Evolutionary conservation across 2,329 filamentous ascomycete genomes (phyloP), one percentile per base, ranked within the genome.

Genomic region (Colletotrichum cereale): DNA sequence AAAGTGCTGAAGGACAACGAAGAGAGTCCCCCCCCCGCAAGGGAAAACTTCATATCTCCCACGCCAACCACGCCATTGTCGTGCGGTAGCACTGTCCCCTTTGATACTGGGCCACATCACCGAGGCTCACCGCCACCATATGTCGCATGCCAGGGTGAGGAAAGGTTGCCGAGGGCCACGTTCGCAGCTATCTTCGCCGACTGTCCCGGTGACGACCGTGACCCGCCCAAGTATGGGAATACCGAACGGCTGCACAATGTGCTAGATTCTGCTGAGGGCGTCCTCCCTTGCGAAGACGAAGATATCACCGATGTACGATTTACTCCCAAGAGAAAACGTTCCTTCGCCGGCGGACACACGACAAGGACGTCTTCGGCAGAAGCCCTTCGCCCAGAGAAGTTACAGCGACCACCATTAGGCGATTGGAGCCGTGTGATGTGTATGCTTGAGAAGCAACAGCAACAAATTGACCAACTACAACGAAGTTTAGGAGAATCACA

Each of bases 261-360:
- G 31, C 16, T 11, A 56, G 65, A 62, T 21, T 8, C 26, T 48
- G 31, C 24, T n/a, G 16, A 18, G 38, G 48, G 26, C n/a, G 48
- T 34, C 57, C 42, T 61, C 2, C n/a, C 65, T 16, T 56, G 34
- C 3, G 38, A n/a, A 48, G 29, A 48, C 6, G 29, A 34, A 53
- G 56, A 61, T 52, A 31, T n/a, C n/a, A n/a, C 26, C 26, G 26
- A 34, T 26, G 21, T 29, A 7, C 47, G 55, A 61, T n/a, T 8
- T 26, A 47, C n/a, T 16, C 38, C 38, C 3, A 62, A 67, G 56
- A 61, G 65, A 10, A 67, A 67, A 48, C 48, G 65, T 44, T 29
- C 65, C 14, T 10, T 4, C 5, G 31, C 26, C 48, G 14, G 34
- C 18, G 34, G 53, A 55, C n/a, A 21, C 24, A 55, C 57, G 56